These are phyloP conservation scores for Cladophialophora psammophila DNA, from an alignment of 2,329 filamentous ascomycete genomes.

Conservation along the genomic window DNA sequence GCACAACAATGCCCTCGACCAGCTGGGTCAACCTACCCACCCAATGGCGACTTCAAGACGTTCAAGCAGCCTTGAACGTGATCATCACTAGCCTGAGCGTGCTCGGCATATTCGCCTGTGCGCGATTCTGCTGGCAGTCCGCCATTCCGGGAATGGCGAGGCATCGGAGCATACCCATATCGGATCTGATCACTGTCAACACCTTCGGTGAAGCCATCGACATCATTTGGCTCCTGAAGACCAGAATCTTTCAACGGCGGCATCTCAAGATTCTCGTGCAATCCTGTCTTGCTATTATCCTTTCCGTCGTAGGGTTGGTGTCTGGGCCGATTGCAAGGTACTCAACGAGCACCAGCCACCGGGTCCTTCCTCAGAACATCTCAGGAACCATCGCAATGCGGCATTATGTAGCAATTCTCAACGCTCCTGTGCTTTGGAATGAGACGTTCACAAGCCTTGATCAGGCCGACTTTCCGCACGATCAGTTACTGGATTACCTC, in stretches of 20 bases:
- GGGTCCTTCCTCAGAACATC: conserved; percentile 1
- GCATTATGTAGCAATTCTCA: neutral
- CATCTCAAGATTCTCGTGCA: conserved; percentile 25
- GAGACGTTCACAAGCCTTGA: conserved; percentile 12
- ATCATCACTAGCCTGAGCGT: conserved; percentile 23
- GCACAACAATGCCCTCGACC: neutral
- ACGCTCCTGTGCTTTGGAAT: conserved; percentile 16
- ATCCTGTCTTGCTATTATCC: conserved; percentile 14
- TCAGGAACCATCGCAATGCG: conserved; percentile 18
- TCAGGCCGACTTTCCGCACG: conserved; percentile 20
- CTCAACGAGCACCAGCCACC: conserved; percentile 14
- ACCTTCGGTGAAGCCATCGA: conserved; percentile 28
- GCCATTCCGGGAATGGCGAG: conserved; percentile 11
- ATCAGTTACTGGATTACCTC: conserved; percentile 26
- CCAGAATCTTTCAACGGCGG: conserved; percentile 19
- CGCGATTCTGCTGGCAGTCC: conserved; percentile 24
- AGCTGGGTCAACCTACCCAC: conserved; percentile 16
- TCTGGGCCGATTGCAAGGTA: conserved; percentile 27
- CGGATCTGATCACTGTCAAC: conserved; percentile 23
- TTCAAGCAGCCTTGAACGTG: conserved; percentile 30
- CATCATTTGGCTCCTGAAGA: conserved; percentile 16
- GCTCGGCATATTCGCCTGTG: conserved; percentile 20
- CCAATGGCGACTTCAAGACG: conserved; percentile 28
- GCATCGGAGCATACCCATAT: conserved; percentile 15
- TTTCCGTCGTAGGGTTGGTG: conserved; percentile 18